Evolutionary conservation across 2,329 filamentous ascomycete genomes (phyloP).

Genomic region (Colletotrichum eremochloae): DNA sequence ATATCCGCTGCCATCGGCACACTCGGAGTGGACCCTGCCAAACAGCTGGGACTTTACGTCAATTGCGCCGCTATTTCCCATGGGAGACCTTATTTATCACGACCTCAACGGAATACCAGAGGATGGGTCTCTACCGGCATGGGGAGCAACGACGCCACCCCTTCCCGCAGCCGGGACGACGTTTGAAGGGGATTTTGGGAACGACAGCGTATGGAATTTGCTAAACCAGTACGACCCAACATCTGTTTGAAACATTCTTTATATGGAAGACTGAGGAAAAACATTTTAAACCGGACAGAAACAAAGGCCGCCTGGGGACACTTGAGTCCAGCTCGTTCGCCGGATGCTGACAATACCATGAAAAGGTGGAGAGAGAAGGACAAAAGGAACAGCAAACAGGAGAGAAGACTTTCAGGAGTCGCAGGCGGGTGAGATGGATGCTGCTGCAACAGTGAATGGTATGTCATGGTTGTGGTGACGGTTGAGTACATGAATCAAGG

Average conservation of each 20-base stretch:
- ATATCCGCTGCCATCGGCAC: conserved; percentile 36
- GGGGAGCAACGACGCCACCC: conserved; percentile 39
- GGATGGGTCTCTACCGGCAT: conserved; percentile 45
- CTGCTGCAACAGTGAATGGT: neutral
- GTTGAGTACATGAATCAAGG: conserved; percentile 26
- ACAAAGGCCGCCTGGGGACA: conserved; percentile 8
- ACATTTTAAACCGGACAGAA: conserved; percentile 17
- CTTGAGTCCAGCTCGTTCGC: neutral
- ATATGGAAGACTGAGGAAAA: conserved; percentile 20
- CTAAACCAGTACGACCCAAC: conserved; percentile 62
- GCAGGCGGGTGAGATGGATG: conserved; percentile 3
- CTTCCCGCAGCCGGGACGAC: conserved; percentile 55
- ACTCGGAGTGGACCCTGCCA: conserved; percentile 55
- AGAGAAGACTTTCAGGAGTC: neutral
- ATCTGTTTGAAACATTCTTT: conserved; percentile 21
- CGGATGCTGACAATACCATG: neutral
- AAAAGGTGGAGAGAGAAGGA: neutral
- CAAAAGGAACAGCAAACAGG: conserved; percentile 35
- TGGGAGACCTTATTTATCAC: conserved; percentile 69
- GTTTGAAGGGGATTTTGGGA: conserved; percentile 68
- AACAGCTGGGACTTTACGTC: conserved; percentile 62
- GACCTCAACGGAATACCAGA: conserved; percentile 62
- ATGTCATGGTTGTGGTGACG: conserved; percentile 11
- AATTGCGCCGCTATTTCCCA: conserved; percentile 69
- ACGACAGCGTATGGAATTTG: conserved; percentile 69